Evolutionary conservation across 2,329 filamentous ascomycete species (phyloP).

Genomic region (Fusarium subtropicale): DNA sequence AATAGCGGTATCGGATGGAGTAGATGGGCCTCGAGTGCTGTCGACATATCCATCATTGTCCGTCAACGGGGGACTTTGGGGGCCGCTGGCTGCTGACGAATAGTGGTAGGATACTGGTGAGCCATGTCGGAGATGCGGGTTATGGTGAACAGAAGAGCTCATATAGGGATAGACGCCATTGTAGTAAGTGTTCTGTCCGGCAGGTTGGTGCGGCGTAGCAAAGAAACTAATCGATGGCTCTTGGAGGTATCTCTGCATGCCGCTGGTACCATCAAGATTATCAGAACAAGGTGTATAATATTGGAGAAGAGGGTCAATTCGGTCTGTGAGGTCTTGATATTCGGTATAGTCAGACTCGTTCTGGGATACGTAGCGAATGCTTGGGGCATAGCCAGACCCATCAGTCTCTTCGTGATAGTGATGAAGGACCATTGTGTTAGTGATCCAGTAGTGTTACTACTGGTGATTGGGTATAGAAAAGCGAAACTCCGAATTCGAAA

Average conservation of each 20-base stretch:
- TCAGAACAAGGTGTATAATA: background rate
- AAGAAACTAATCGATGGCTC: constrained; percentile 22
- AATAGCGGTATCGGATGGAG: constrained; percentile 30
- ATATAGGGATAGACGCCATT: constrained; percentile 7
- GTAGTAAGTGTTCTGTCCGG: background rate
- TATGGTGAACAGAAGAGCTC: constrained; percentile 4
- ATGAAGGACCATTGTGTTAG: constrained; percentile 14
- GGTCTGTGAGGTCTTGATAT: constrained; percentile 13
- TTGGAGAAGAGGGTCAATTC: constrained; percentile 32
- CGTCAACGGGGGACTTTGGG: constrained; percentile 35
- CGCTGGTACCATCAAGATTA: background rate
- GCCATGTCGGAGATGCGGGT: constrained; percentile 16
- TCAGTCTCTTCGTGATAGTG: background rate
- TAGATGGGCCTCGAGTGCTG: constrained; percentile 32
- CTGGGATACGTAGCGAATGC: background rate
- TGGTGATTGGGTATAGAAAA: background rate
- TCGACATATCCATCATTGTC: constrained; percentile 35
- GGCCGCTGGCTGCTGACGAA: constrained; percentile 28
- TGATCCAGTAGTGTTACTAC: background rate
- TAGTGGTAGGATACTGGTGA: constrained; percentile 40
- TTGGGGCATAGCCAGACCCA: background rate
- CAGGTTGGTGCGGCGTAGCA: background rate
- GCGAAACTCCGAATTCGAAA: background rate
- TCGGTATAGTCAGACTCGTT: background rate
- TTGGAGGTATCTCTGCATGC: constrained; percentile 36